Conservation (phyloP, 179 eudicot species). For the Corrigiola litoralis region DNA sequence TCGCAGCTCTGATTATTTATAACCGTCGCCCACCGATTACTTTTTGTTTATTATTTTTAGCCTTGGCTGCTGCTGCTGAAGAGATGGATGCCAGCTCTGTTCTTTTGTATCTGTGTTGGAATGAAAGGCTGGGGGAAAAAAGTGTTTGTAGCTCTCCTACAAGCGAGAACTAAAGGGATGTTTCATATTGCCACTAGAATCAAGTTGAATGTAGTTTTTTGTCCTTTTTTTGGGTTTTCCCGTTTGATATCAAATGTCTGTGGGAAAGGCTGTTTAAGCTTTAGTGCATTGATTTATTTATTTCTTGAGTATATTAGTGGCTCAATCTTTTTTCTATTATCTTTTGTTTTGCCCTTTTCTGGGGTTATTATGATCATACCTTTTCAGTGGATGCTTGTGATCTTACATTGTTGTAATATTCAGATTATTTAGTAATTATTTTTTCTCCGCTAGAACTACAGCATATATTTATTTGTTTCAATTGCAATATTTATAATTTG, state of each 20-base stretch:
- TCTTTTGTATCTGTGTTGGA: conserved; percentile 30
- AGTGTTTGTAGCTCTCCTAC: conserved; percentile 58
- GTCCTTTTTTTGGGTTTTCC: not conserved
- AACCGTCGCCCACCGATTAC: conserved; percentile 23
- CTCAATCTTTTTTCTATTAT: conserved; percentile 4
- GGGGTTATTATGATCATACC: conserved; percentile 18
- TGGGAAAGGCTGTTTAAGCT: conserved; percentile 18
- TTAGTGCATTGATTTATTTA: conserved; percentile 34
- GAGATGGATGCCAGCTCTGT: conserved; percentile 32
- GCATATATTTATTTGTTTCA: too few species aligned
- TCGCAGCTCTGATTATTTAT: conserved; percentile 26
- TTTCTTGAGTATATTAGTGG: conserved; percentile 26
- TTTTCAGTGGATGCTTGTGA: conserved; percentile 6
- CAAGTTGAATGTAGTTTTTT: conserved; percentile 32
- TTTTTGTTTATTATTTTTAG: conserved; percentile 39
- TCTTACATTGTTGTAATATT: conserved; percentile 16
- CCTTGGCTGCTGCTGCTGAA: conserved; percentile 24
- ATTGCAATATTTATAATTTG: too few species aligned
- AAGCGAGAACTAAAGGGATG: conserved; percentile 31
- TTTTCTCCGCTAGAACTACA: too few species aligned
- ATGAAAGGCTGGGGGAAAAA: conserved; percentile 32
- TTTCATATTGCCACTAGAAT: conserved; percentile 39
- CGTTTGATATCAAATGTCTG: conserved; percentile 20
- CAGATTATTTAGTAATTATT: too few species aligned
- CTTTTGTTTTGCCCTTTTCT: not conserved